Evolutionary conservation across 495 filamentous ascomycete species (phyloP).

Genomic region (Aspergillus diversus): DNA sequence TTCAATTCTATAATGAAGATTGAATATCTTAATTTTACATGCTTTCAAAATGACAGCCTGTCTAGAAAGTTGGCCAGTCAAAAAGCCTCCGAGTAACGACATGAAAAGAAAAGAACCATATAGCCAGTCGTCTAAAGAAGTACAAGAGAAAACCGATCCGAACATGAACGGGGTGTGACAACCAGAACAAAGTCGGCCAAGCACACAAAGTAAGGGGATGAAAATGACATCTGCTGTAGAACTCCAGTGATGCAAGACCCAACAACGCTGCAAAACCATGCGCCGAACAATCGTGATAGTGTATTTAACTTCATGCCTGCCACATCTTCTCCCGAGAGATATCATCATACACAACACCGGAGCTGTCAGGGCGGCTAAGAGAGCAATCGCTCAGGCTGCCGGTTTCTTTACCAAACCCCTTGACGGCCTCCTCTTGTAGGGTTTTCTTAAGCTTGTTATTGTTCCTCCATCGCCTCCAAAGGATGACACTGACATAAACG

Average conservation of each 20-base stretch:
- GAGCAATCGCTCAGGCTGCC: conserved; percentile 12
- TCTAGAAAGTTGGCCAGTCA: background rate
- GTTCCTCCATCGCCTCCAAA: conserved; percentile 16
- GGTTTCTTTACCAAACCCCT: background rate
- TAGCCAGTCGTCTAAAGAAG: background rate
- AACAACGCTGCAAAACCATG: conserved; percentile 12
- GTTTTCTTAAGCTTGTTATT: background rate
- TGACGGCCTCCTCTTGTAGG: background rate
- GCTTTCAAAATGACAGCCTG: background rate
- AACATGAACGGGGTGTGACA: conserved; percentile 1
- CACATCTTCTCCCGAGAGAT: conserved; percentile 12
- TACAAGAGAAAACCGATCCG: background rate
- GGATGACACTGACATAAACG: conserved; percentile 24
- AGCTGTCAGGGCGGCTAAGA: background rate
- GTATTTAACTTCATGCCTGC: conserved; percentile 17
- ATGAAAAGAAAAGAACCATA: background rate
- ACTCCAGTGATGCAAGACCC: conserved; percentile 19
- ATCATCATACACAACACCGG: background rate
- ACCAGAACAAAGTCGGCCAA: background rate
- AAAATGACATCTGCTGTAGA: conserved; percentile 6
- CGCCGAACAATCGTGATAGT: conserved; percentile 17
- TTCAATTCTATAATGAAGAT: no score
- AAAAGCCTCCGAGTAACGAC: background rate
- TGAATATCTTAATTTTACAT: no score
- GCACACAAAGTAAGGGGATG: background rate